phyloP scores from a whole-genome alignment of 306 rosid genomes.

The Fagus crenata region DNA sequence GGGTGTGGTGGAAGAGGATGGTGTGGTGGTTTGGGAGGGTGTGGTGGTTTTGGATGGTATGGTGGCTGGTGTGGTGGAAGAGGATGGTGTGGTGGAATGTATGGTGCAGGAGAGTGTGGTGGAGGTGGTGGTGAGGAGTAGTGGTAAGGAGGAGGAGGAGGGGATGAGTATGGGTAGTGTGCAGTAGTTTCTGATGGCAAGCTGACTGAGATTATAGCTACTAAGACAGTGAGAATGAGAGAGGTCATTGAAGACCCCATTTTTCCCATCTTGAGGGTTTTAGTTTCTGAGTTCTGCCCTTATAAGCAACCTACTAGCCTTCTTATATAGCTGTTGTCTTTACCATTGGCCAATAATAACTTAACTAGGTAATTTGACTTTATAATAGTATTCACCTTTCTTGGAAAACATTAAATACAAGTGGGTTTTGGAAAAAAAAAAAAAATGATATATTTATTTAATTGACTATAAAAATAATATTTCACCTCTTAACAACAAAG shows the following conservation, averaged over 20 bases:
- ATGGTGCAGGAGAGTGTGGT: constrained; percentile 12
- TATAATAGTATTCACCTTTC: background rate
- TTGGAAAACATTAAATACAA: background rate
- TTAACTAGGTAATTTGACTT: constrained; percentile 21
- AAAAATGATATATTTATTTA: background rate
- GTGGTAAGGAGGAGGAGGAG: constrained; percentile 21
- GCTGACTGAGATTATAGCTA: constrained; percentile 48
- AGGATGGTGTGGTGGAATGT: background rate
- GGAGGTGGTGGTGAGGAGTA: constrained; percentile 23
- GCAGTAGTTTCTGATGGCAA: constrained; percentile 41
- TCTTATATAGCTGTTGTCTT: constrained; percentile 58
- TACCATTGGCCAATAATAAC: constrained; percentile 27
- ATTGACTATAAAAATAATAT: background rate
- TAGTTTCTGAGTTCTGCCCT: constrained; percentile 22
- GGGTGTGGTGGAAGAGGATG: background rate
- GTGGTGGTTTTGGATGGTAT: background rate
- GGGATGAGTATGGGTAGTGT: constrained; percentile 49
- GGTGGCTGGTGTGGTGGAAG: background rate
- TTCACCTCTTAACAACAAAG: background rate
- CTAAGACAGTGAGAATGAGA: constrained; percentile 37
- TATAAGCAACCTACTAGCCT: background rate
- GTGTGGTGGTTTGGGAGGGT: background rate
- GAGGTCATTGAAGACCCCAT: constrained; percentile 61
- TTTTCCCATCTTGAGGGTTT: constrained; percentile 34
- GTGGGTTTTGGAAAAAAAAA: background rate